Evolutionary conservation across 768 basidiomycete genomes (phyloP).

Genomic region (Rhizopogon sp.): DNA sequence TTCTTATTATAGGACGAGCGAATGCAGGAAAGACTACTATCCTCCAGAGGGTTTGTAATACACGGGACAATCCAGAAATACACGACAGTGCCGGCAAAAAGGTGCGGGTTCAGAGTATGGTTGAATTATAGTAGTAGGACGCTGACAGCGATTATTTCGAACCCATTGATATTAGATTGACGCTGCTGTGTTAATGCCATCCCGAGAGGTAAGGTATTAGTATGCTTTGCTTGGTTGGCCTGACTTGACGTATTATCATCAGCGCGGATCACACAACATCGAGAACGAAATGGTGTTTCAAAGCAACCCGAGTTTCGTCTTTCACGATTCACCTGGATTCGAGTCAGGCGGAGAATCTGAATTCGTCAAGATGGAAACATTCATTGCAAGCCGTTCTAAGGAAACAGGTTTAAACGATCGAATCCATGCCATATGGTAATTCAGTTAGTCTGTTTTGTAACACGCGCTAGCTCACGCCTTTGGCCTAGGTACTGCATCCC

Average conservation of each 20-base stretch:
- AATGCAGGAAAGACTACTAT: constrained; percentile 39
- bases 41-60: constrained; percentile 32
- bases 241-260: background rate
- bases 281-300: constrained; percentile 23
- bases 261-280: constrained; percentile 29
- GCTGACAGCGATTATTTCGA: background rate
- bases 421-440: constrained; percentile 36
- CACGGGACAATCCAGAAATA: constrained; percentile 27
- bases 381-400: constrained; percentile 23
- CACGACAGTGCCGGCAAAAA: constrained; percentile 11
- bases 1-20: constrained; percentile 36
- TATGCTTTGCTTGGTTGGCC: no score
- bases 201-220: background rate
- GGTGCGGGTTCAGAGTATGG: constrained; percentile 6
- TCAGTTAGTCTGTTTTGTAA: background rate
- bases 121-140: background rate
- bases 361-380: constrained; percentile 23
- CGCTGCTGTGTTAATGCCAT: background rate
- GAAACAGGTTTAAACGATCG: constrained; percentile 15
- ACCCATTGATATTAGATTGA: constrained; percentile 1
- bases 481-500: constrained; percentile 35
- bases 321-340: constrained; percentile 39
- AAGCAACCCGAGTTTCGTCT: constrained; percentile 30
- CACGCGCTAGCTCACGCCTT: background rate
- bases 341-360: constrained; percentile 29